These are phyloP conservation scores for Retiboletus flavoniger DNA, from an alignment of 1,284 basidiomycete genomes.

Conservation along the genomic window DNA sequence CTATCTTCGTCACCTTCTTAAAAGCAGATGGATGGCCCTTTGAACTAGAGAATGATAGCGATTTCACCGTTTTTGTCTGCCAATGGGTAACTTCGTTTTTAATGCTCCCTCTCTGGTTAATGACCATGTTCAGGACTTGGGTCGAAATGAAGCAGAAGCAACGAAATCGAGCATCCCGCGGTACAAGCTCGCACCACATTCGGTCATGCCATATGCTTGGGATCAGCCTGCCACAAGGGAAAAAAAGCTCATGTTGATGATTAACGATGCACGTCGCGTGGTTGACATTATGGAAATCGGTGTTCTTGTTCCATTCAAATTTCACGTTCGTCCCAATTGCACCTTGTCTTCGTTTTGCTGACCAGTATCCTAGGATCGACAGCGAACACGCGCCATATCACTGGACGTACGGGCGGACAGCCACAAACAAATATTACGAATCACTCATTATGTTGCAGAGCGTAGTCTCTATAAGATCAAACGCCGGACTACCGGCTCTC, in stretches of 20 bases:
- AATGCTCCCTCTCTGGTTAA: background rate
- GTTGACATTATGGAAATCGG: conserved; percentile 98
- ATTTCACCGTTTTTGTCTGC: conserved; percentile 67
- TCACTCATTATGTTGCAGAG: conserved; percentile 87
- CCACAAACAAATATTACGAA: conserved; percentile 81
- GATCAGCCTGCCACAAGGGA: conserved; percentile 85
- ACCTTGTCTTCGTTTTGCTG: conserved; percentile 3
- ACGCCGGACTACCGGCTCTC: conserved; percentile 45
- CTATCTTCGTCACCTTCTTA: conserved; percentile 82
- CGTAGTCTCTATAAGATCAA: conserved; percentile 88
- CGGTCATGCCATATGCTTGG: conserved; percentile 82
- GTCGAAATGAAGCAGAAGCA: conserved; percentile 43
- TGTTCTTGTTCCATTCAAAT: conserved; percentile 86
- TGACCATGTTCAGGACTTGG: conserved; percentile 46
- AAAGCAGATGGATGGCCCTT: conserved; percentile 87
- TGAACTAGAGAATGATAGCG: conserved; percentile 87
- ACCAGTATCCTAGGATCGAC: conserved; percentile 43
- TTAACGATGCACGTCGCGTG: conserved; percentile 66
- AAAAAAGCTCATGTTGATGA: conserved; percentile 76
- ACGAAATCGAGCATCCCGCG: conserved; percentile 29
- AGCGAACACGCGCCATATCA: conserved; percentile 67
- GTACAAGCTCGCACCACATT: conserved; percentile 63
- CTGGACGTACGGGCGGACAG: conserved; percentile 93
- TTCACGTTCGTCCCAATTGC: conserved; percentile 54
- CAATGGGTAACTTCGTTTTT: conserved; percentile 62